phyloP scores from a whole-genome alignment of 352 stramenopile species.

The Peronosclerospora sorghi region DNA sequence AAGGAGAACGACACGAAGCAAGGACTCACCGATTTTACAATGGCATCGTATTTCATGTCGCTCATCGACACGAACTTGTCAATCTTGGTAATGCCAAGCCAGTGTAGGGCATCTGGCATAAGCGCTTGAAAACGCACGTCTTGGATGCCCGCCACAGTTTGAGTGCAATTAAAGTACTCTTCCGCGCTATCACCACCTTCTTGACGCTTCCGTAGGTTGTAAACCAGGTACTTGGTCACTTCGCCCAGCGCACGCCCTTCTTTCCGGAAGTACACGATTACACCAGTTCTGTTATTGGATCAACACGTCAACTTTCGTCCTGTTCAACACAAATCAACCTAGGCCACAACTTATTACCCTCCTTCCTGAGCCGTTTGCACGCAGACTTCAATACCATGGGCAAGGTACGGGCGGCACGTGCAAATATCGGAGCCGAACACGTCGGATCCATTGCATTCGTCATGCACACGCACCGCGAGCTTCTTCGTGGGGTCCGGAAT shows the following conservation, averaged over 20 bases:
- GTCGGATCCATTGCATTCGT: slow-evolving; percentile 98
- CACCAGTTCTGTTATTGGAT: slow-evolving; percentile 53
- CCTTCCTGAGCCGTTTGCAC: slow-evolving; percentile 95
- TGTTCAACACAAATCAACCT: not conserved
- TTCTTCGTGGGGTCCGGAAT: slow-evolving; percentile 97
- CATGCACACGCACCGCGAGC: slow-evolving; percentile 95
- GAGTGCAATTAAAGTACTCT: slow-evolving; percentile 99
- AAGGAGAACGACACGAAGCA: not conserved
- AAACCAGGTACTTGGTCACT: slow-evolving; percentile 99
- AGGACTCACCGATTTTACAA: slow-evolving; percentile 86
- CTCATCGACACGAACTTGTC: slow-evolving; percentile 96
- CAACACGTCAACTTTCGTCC: slow-evolving; percentile 1
- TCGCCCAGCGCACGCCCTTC: slow-evolving; percentile 95
- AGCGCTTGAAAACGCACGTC: slow-evolving; percentile 97
- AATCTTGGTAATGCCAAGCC: slow-evolving; percentile 92
- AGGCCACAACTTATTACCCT: slow-evolving; percentile 48
- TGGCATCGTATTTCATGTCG: slow-evolving; percentile 99
- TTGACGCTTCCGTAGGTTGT: slow-evolving; percentile 98
- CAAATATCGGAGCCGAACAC: slow-evolving; percentile 98
- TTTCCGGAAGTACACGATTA: slow-evolving; percentile 99
- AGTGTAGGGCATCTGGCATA: slow-evolving; percentile 99
- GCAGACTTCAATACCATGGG: slow-evolving; percentile 98
- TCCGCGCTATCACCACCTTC: slow-evolving; percentile 93
- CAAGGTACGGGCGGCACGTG: slow-evolving; percentile 98
- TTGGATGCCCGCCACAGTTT: slow-evolving; percentile 95